These are phyloP conservation scores for Olyra latifolia DNA, from an alignment of 176 grass and related monocot species.

Conservation along the genomic window DNA sequence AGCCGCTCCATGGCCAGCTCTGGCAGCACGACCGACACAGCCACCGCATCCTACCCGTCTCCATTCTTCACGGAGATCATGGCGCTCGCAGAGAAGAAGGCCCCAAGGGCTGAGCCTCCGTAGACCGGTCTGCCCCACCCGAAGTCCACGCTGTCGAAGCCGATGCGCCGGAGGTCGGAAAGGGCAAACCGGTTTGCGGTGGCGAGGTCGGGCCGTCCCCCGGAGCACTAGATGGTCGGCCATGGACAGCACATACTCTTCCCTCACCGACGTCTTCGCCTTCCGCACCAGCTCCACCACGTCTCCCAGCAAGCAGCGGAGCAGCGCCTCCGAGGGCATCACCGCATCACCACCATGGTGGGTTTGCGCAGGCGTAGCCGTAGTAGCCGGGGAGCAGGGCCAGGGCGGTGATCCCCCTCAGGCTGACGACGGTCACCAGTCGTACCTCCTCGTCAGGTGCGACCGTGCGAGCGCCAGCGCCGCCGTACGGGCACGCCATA, in stretches of 20 bases:
- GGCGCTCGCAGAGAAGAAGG: not conserved
- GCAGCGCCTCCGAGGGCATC: not conserved
- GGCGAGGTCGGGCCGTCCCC: slow-evolving; percentile 5
- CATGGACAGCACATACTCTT: slow-evolving; percentile 38
- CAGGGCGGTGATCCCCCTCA: not conserved
- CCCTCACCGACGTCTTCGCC: slow-evolving; percentile 35
- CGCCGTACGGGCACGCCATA: slow-evolving; percentile 34
- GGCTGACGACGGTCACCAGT: not conserved
- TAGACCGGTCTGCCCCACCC: slow-evolving; percentile 48
- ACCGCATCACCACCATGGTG: no score
- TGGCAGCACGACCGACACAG: slow-evolving; percentile 32
- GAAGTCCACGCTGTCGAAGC: slow-evolving; percentile 37
- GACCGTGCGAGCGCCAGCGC: not conserved
- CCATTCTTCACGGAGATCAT: not conserved
- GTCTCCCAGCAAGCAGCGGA: not conserved
- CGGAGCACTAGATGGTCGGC: slow-evolving; percentile 25
- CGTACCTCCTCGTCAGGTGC: not conserved
- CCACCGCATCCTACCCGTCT: slow-evolving; percentile 1
- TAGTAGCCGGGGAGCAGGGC: slow-evolving; percentile 38
- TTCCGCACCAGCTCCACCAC: slow-evolving; percentile 27
- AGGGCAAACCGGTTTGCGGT: slow-evolving; percentile 12
- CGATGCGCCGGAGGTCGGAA: slow-evolving; percentile 41
- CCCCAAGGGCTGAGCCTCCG: not conserved
- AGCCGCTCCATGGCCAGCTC: slow-evolving; percentile 38
- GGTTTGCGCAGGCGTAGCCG: slow-evolving; percentile 57